Percentiles rank a stretch among this genome's conserved stretches.
Conservation (phyloP, 2,329 filamentous ascomycete genomes). For the Alternaria sp. region DNA sequence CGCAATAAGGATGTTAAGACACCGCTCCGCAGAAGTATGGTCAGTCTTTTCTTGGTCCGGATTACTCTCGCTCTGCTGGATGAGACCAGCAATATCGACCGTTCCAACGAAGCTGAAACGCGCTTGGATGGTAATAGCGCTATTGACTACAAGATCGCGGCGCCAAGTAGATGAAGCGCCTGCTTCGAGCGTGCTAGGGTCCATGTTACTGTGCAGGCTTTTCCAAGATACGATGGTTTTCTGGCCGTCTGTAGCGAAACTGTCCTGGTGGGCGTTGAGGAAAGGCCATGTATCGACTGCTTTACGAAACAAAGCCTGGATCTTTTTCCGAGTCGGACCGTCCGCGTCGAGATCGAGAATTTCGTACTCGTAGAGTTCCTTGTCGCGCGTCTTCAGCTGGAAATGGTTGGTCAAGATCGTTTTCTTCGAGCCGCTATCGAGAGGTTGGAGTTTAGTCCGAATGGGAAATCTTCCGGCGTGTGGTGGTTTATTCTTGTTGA, state of each 20-base stretch:
- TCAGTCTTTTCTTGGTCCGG: background rate
- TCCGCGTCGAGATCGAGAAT: no score
- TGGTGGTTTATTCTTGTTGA: no score
- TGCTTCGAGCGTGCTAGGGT: background rate
- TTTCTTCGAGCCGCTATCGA: no score
- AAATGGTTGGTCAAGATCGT: no score
- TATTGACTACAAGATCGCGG: no score
- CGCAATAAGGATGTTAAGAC: slow-evolving; percentile 10
- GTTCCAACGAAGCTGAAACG: background rate
- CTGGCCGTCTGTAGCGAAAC: slow-evolving; percentile 6
- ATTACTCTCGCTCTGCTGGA: no score
- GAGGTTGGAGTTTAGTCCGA: no score
- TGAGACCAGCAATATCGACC: background rate
- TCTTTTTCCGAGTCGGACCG: no score
- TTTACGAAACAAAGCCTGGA: background rate
- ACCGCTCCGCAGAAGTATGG: background rate
- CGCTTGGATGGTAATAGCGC: background rate
- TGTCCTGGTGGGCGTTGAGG: background rate
- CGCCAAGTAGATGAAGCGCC: no score
- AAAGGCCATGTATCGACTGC: background rate
- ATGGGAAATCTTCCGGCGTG: no score
- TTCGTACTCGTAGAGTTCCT: no score
- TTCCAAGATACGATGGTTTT: slow-evolving; percentile 15
- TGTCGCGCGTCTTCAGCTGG: no score
- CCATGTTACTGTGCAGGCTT: slow-evolving; percentile 3